phyloP scores from a whole-genome alignment of 2,329 filamentous ascomycete genomes.

The Beauveria brongniartii region DNA sequence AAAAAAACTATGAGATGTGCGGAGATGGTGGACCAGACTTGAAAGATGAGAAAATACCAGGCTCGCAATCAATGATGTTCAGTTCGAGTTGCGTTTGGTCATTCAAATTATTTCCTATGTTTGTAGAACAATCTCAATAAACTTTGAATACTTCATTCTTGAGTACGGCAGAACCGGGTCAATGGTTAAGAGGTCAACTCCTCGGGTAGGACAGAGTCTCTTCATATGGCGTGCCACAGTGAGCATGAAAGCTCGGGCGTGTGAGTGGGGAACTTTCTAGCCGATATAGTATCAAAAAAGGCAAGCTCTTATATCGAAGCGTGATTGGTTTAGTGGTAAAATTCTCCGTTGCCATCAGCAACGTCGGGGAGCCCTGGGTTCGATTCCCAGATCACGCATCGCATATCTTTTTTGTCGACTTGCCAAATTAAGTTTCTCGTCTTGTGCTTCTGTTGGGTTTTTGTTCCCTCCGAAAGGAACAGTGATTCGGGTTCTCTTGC shows the following conservation, averaged over 20 bases:
- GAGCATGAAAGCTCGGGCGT: neutral
- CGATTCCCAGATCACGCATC: constrained; percentile 17
- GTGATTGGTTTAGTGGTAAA: constrained; percentile 18
- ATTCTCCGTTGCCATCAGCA: constrained; percentile 18
- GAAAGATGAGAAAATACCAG: too few relatives aligned
- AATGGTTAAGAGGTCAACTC: too few relatives aligned
- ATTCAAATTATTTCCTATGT: too few relatives aligned
- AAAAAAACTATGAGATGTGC: too few relatives aligned
- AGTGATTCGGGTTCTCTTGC: too few relatives aligned
- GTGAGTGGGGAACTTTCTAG: neutral
- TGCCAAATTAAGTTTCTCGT: neutral
- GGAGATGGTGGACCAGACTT: too few relatives aligned
- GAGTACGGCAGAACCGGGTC: too few relatives aligned
- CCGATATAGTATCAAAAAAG: neutral
- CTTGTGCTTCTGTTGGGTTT: neutral
- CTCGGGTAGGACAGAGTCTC: neutral
- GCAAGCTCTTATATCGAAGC: neutral
- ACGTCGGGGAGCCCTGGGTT: constrained; percentile 17
- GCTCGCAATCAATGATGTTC: too few relatives aligned
- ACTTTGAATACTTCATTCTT: too few relatives aligned
- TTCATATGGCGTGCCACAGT: neutral
- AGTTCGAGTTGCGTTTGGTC: too few relatives aligned
- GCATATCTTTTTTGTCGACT: neutral
- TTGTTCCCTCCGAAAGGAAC: neutral
- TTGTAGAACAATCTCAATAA: too few relatives aligned